phyloP scores from a whole-genome alignment of 768 basidiomycete genomes.

The Lentinula detonsa region DNA sequence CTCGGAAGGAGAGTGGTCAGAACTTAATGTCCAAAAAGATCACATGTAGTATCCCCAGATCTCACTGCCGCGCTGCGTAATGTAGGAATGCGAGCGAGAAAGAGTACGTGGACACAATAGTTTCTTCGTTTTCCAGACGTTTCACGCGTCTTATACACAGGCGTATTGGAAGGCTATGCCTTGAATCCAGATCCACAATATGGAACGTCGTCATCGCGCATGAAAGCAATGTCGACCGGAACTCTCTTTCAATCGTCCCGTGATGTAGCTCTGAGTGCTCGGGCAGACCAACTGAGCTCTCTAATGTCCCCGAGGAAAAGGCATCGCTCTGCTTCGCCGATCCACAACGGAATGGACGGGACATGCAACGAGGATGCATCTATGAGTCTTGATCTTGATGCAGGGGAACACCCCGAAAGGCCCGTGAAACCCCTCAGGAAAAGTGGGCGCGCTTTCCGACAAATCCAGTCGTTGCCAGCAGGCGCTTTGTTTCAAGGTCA shows the following conservation, averaged over 20 bases:
- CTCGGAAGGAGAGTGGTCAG: slow-evolving; percentile 6
- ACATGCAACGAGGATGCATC: slow-evolving; percentile 15
- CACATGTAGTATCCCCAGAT: slow-evolving; percentile 38
- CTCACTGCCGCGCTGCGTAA: slow-evolving; percentile 48
- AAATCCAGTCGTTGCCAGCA: slow-evolving; percentile 32
- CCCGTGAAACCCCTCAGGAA: slow-evolving; percentile 36
- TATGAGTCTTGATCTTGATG: slow-evolving; percentile 9
- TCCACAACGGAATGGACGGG: slow-evolving; percentile 12
- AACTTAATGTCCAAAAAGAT: slow-evolving; percentile 9
- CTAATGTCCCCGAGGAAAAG: slow-evolving; percentile 26
- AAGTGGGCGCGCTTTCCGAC: slow-evolving; percentile 23
- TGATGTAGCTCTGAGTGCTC: slow-evolving; percentile 27
- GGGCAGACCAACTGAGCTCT: slow-evolving; percentile 1
- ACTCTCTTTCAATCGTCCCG: slow-evolving; percentile 49
- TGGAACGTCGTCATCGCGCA: slow-evolving; percentile 24
- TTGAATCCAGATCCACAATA: slow-evolving; percentile 17
- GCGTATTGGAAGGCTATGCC: slow-evolving; percentile 56
- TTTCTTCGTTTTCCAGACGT: slow-evolving; percentile 12
- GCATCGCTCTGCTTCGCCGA: slow-evolving; percentile 25
- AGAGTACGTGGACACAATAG: slow-evolving; percentile 36
- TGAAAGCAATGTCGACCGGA: slow-evolving; percentile 32
- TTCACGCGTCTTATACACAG: slow-evolving; percentile 25
- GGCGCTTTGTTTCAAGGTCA: slow-evolving; percentile 10
- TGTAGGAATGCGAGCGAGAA: slow-evolving; percentile 52
- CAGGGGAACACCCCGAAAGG: slow-evolving; percentile 23